A percentile compares a stretch with the other conserved stretches of the same genome.
Conservation (phyloP, 1,284 basidiomycete genomes). For the Dichomitus squalens region DNA sequence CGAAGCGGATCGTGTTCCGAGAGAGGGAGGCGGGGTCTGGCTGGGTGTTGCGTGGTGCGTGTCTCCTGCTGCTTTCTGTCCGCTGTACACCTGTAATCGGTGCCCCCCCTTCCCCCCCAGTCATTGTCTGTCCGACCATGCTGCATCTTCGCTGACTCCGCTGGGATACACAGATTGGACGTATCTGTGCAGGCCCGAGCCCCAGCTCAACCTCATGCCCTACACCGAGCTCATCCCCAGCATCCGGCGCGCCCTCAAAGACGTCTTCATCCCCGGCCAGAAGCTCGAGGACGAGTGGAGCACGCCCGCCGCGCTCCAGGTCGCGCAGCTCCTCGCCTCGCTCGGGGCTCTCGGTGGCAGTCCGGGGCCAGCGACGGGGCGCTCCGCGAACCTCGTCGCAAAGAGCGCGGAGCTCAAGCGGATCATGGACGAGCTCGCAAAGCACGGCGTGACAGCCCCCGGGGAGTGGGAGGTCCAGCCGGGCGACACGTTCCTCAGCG, state of each 20-base stretch:
- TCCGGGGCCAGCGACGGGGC: background rate
- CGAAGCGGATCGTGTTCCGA: constrained; percentile 31
- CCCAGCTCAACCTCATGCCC: constrained; percentile 45
- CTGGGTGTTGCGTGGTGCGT: constrained; percentile 44
- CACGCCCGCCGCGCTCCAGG: background rate
- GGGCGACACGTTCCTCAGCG: background rate
- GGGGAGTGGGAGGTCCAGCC: background rate
- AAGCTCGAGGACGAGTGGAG: constrained; percentile 10
- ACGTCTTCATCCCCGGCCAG: constrained; percentile 1
- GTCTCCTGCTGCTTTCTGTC: background rate
- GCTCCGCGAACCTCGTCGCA: background rate
- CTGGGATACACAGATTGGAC: constrained; percentile 43
- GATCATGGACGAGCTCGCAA: background rate
- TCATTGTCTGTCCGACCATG: background rate
- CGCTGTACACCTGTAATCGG: no score
- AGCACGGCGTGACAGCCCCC: background rate
- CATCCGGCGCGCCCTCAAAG: constrained; percentile 15
- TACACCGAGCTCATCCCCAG: constrained; percentile 40
- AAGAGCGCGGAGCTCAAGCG: background rate
- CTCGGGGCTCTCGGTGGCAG: background rate
- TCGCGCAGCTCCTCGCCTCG: background rate
- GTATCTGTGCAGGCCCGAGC: constrained; percentile 42
- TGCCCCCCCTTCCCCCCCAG: background rate
- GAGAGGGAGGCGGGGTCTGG: constrained; percentile 22
- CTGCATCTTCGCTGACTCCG: no score